phyloP scores from a whole-genome alignment of 805 yeast species.

The Pichia pseudocactophila region DNA sequence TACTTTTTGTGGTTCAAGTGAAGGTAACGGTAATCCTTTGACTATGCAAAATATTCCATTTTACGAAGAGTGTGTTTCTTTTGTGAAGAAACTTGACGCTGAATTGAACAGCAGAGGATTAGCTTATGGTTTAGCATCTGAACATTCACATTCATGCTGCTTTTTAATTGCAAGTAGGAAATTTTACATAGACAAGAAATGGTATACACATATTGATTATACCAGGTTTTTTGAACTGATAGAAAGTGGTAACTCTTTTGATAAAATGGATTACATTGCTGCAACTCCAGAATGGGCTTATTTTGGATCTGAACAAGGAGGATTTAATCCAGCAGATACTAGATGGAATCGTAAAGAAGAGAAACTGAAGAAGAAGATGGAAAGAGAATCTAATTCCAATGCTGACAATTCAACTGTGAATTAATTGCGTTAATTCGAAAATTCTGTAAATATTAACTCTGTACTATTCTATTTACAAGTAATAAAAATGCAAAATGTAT shows the following conservation, averaged over 20 bases:
- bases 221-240: slow-evolving; percentile 63
- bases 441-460: neutral
- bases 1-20: slow-evolving; percentile 86
- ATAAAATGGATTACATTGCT: slow-evolving; percentile 69
- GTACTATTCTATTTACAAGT: neutral
- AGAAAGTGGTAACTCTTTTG: slow-evolving; percentile 52
- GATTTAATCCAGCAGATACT: slow-evolving; percentile 82
- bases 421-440: neutral
- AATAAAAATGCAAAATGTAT: neutral
- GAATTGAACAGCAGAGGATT: slow-evolving; percentile 61
- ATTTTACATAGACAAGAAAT: slow-evolving; percentile 59
- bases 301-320: slow-evolving; percentile 79
- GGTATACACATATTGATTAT: slow-evolving; percentile 90
- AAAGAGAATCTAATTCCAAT: slow-evolving; percentile 13
- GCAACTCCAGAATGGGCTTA: slow-evolving; percentile 88
- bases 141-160: slow-evolving; percentile 93
- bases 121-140: slow-evolving; percentile 80
- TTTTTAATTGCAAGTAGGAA: slow-evolving; percentile 70
- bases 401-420: neutral
- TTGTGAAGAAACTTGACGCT: slow-evolving; percentile 54
- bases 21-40: slow-evolving; percentile 75
- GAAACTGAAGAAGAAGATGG: slow-evolving; percentile 37
- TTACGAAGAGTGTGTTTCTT: slow-evolving; percentile 77
- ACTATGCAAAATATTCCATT: slow-evolving; percentile 96
- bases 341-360: slow-evolving; percentile 58